These are phyloP conservation scores for Aspergillus texensis DNA, from an alignment of 2,329 filamentous ascomycete genomes.

Conservation along the genomic window DNA sequence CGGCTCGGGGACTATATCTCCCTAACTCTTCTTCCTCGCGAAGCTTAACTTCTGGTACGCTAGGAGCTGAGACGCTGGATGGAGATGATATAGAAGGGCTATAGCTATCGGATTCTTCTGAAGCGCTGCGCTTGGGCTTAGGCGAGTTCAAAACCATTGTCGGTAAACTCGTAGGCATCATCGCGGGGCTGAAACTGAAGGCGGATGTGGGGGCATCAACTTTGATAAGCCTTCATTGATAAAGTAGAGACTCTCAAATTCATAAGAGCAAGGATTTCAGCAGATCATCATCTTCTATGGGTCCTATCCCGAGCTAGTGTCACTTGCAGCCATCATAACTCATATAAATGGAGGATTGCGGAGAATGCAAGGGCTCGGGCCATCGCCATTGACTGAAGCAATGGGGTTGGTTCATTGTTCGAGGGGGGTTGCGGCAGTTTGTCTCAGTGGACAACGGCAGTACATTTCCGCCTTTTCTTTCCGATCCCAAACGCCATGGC, in stretches of 20 bases:
- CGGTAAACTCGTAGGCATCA: slow-evolving; percentile 33
- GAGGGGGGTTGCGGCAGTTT: slow-evolving; percentile 2
- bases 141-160: slow-evolving; percentile 30
- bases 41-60: slow-evolving; percentile 33
- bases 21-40: slow-evolving; percentile 36
- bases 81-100: slow-evolving; percentile 37
- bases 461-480: slow-evolving; percentile 1
- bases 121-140: slow-evolving; percentile 39
- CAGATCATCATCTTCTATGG: slow-evolving; percentile 13
- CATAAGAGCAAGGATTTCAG: neutral
- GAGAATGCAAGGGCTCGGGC: slow-evolving; percentile 14
- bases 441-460: neutral
- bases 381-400: slow-evolving; percentile 11
- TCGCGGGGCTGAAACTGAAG: slow-evolving; percentile 31
- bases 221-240: slow-evolving; percentile 15
- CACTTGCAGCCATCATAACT: slow-evolving; percentile 18
- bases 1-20: slow-evolving; percentile 41
- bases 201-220: slow-evolving; percentile 26
- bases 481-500: too few relatives aligned
- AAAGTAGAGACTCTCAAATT: neutral
- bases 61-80: slow-evolving; percentile 34
- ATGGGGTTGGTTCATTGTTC: slow-evolving; percentile 13
- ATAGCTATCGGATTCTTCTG: slow-evolving; percentile 34
- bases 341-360: slow-evolving; percentile 3
- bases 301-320: slow-evolving; percentile 1